These are phyloP conservation scores for Hondaea fermentalgiana DNA, from an alignment of 108 stramenopile species.

Conservation along the genomic window DNA sequence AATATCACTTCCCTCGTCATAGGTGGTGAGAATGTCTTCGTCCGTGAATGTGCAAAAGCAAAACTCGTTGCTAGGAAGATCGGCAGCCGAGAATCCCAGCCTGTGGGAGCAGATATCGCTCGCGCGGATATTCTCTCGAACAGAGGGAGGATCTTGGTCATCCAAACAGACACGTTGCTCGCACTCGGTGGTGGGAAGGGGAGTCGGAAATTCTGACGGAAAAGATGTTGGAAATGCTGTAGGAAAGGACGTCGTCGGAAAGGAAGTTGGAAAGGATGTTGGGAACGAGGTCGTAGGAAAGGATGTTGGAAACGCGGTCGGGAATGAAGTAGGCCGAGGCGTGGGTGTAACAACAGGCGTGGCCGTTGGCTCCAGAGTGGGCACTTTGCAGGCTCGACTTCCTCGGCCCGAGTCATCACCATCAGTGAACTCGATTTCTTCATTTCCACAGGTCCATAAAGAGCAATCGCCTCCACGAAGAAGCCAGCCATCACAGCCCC, in stretches of 20 bases:
- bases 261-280: background rate
- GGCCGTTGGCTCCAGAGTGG: background rate
- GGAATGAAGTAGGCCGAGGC: background rate
- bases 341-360: background rate
- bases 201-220: background rate
- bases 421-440: background rate
- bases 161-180: background rate
- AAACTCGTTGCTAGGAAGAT: background rate
- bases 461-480: background rate
- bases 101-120: background rate
- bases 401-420: background rate
- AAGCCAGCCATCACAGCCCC: background rate
- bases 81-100: background rate
- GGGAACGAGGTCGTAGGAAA: background rate
- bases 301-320: background rate
- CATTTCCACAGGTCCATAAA: background rate
- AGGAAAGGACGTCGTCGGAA: background rate
- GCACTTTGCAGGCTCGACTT: background rate
- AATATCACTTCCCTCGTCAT: background rate
- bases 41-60: background rate
- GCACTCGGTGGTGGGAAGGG: background rate
- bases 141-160: background rate
- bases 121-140: background rate
- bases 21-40: background rate
- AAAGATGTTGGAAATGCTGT: background rate